phyloP scores from a whole-genome alignment of 2,329 filamentous ascomycete genomes.

The Furcasterigmium furcatum region DNA sequence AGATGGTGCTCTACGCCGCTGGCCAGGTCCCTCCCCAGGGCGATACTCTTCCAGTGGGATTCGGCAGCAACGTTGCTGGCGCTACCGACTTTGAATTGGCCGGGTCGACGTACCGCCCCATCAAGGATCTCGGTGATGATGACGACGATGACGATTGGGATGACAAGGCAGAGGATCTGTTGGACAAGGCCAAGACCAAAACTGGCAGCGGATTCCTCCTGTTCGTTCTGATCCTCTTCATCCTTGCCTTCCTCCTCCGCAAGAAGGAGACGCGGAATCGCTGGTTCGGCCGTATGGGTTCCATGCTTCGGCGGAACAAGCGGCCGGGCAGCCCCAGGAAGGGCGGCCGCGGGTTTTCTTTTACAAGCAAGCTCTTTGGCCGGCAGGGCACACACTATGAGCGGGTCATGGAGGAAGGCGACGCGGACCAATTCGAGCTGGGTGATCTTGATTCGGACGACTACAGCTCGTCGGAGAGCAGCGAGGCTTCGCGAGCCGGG shows the following conservation, averaged over 20 bases:
- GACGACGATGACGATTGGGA: slow-evolving; percentile 54
- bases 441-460: slow-evolving; percentile 62
- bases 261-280: slow-evolving; percentile 72
- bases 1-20: slow-evolving; percentile 92
- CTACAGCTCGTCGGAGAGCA: slow-evolving; percentile 61
- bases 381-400: slow-evolving; percentile 64
- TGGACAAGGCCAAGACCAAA: slow-evolving; percentile 63
- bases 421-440: slow-evolving; percentile 74
- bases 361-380: slow-evolving; percentile 65
- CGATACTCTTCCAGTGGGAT: slow-evolving; percentile 72
- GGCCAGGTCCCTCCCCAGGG: slow-evolving; percentile 73
- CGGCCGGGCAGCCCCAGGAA: slow-evolving; percentile 45
- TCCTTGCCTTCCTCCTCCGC: slow-evolving; percentile 70
- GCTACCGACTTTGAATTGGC: slow-evolving; percentile 83
- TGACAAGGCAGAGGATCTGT: slow-evolving; percentile 52
- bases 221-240: slow-evolving; percentile 69
- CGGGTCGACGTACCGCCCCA: slow-evolving; percentile 49
- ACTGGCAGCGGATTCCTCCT: slow-evolving; percentile 72
- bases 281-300: slow-evolving; percentile 51
- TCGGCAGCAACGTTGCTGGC: slow-evolving; percentile 74
- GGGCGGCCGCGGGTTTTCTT: slow-evolving; percentile 41
- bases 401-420: slow-evolving; percentile 79
- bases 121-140: slow-evolving; percentile 22
- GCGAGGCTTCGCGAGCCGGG: slow-evolving; percentile 52
- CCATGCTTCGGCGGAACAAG: slow-evolving; percentile 33